A percentile compares a stretch with the other conserved stretches of the same genome.
These are phyloP conservation scores for Heliocybe sulcata DNA, from an alignment of 1,284 basidiomycete genomes.

Conservation along the genomic window DNA sequence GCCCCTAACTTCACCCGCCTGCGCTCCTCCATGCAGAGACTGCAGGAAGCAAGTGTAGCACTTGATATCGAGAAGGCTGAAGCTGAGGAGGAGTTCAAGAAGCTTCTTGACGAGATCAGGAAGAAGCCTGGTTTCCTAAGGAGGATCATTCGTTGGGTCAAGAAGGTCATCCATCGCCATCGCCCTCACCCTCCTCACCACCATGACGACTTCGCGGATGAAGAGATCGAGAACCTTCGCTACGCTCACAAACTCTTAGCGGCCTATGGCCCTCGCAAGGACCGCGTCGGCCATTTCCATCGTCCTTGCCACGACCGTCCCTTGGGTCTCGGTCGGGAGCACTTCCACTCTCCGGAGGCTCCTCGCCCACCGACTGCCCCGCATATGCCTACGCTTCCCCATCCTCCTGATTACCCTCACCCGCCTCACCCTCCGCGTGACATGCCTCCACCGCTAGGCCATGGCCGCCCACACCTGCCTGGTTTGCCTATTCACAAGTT, in stretches of 20 bases:
- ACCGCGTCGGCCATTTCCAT: background rate
- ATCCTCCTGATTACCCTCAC: too few species aligned
- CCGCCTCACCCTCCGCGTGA: too few species aligned
- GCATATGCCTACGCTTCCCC: too few species aligned
- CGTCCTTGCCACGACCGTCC: too few species aligned
- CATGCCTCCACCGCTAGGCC: too few species aligned
- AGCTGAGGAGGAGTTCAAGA: constrained; percentile 11
- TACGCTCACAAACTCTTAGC: background rate
- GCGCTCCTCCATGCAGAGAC: constrained; percentile 19
- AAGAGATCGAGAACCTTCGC: background rate
- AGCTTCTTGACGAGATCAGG: constrained; percentile 6
- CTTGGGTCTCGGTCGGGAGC: too few species aligned
- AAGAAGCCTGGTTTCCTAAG: background rate
- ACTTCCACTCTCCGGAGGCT: too few species aligned
- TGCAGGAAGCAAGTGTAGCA: constrained; percentile 22
- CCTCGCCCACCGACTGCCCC: too few species aligned
- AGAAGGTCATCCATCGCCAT: background rate
- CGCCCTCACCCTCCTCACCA: background rate
- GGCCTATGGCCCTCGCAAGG: background rate
- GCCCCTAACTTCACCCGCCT: constrained; percentile 26
- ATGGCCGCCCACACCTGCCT: background rate
- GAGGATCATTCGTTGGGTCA: constrained; percentile 1
- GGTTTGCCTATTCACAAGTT: background rate
- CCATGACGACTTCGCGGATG: background rate
- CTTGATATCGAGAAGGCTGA: constrained; percentile 24